Base-by-base conservation (phyloP, 2,329 filamentous ascomycete genomes). In the Fusarium sp. region DNA sequence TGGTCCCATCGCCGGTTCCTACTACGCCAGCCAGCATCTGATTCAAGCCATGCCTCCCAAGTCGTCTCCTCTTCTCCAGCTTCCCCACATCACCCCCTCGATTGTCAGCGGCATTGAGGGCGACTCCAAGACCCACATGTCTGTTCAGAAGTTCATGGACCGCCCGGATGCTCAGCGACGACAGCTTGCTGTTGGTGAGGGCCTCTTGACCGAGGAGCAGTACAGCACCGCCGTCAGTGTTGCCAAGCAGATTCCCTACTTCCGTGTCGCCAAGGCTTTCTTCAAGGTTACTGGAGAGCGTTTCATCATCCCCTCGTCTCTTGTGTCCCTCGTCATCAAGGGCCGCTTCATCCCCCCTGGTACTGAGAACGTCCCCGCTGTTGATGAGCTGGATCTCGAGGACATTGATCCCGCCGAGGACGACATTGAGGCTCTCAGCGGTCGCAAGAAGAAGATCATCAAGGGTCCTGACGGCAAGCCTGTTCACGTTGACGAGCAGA, bases 221-320 rank as follows among this genome's bases (percentile, higher is more conserved):
- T 98, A 98, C 84, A 86, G 90, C 73, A 89, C 92, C 47, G 93
- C 93, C 40, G 87, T 98, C 69, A 84, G 85, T 56, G 93, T 98
- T 33, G 95, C 95, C 32, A 91, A 91, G 77, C 94, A 98, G 84
- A 88, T 99, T 32, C 97, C 97, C 2, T 90, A 91, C 73, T 88
- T 99, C 65, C 90, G 93, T 67, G 91, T 99, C 12, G 94, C 95
- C 80, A 97, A 95, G 85, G 94, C 95, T 9, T 99, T 98, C 85
- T 99, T 99, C 91, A 99, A 99, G 87, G 97, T 99, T 54, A 92
- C 95, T 62, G 97, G 97, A 80, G 97, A 99, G 85, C 94, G 93
- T 75, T 93, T 93, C 82, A 94, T 99, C 80, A 97, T 96, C 35
- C 95, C 97, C 8, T 94, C 93, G 68, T 97, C 95, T 66, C 89